phyloP scores from a whole-genome alignment of 1,284 basidiomycete species.

The Schizophyllum commune region DNA sequence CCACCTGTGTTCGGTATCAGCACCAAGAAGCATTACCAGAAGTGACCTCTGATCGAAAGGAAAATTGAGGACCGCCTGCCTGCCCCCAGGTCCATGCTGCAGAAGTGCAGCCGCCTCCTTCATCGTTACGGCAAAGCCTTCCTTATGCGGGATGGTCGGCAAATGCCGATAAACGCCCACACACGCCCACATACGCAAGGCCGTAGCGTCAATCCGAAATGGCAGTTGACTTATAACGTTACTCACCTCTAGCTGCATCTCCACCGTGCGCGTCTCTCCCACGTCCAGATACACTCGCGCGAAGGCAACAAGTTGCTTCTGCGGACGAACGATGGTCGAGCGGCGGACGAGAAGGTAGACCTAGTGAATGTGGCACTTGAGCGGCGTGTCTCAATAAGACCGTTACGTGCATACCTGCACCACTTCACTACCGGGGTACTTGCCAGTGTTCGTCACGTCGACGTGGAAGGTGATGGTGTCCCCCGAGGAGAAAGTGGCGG shows the following conservation, averaged over 20 bases:
- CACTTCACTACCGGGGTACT: slow-evolving; percentile 18
- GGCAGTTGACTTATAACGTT: no score
- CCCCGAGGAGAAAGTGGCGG: slow-evolving; percentile 17
- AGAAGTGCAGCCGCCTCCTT: no score
- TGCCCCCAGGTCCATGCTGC: no score
- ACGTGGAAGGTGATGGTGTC: slow-evolving; percentile 21
- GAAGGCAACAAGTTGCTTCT: slow-evolving; percentile 22
- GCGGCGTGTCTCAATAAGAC: neutral
- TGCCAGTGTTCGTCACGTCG: slow-evolving; percentile 19
- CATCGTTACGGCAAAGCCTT: no score
- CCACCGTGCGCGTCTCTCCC: slow-evolving; percentile 16
- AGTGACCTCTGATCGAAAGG: no score
- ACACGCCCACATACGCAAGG: no score
- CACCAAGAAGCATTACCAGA: no score
- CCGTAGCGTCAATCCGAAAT: no score
- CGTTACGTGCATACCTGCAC: slow-evolving; percentile 16
- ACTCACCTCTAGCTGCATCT: slow-evolving; percentile 17
- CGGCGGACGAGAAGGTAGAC: slow-evolving; percentile 21
- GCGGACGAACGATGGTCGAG: slow-evolving; percentile 17
- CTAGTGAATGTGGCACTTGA: slow-evolving; percentile 4
- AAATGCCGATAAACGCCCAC: no score
- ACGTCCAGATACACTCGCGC: slow-evolving; percentile 19
- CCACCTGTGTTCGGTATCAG: no score
- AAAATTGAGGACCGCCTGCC: no score
- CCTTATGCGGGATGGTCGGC: no score